Base-by-base conservation (phyloP, 208 protist species). In the Leptomonas pyrrhocoris region DNA sequence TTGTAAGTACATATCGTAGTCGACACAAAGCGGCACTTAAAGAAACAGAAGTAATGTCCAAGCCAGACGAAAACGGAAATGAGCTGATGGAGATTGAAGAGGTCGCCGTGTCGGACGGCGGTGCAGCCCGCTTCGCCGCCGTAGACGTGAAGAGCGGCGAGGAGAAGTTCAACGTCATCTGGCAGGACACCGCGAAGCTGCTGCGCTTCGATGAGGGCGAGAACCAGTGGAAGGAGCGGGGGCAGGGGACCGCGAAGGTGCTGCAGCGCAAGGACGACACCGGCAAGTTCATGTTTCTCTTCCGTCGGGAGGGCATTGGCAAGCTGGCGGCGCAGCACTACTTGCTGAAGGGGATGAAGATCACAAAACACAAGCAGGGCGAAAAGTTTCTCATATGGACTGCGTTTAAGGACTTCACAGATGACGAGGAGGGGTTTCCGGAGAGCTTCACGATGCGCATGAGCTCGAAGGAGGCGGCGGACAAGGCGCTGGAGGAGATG, bases 171-270 rank as follows among this genome's bases (percentile, higher is more conserved):
- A 79, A 93, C 56, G 40, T 88, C 6, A 66, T 90, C 5, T 97
- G 84, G 81, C 74, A 93, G 68, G 69, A 87, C 50, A 70, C 67
- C 12, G 85, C 71, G 42, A 95, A 96, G 82, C 80, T 96, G 23
- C 74, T 94, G 36, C 92, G 94, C 58, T 97, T 97, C 64, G 92
- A 97, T 51, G 92, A 97, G 65, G 94, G 90, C 31, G 92, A 96
- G 76, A 97, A 97, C 65, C 64, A 80, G 71, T 97, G 94, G 94
- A 97, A 96, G 83, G 94, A 97, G 81, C 85, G 94, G 48, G 94
- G 90, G 0, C 78, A 92, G 64, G 94, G 94, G 3, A 82, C 68
- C 11, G 88, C 87, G 18, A 93, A 91, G 65, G 81, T 97, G 13
- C 61, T 97, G 55, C 71, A 84, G 51, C 68, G 76, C 50, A 96